Conservation (phyloP, 108 stramenopile species). For the Skeletonema menzelii region DNA sequence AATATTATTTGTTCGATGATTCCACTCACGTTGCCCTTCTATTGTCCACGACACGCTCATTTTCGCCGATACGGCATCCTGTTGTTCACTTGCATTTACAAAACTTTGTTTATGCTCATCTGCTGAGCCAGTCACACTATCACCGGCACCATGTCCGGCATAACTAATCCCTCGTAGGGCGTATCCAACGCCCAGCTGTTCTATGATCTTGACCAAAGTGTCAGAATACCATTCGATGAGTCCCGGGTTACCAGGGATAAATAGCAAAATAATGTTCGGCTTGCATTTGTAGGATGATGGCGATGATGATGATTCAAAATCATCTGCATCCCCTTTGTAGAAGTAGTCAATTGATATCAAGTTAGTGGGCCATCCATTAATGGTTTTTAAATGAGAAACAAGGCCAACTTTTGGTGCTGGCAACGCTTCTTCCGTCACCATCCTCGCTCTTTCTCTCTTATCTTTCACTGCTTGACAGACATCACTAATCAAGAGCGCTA, state of each 20-base stretch:
- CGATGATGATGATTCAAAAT: neutral
- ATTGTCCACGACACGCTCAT: conserved; percentile 65
- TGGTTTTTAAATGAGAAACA: neutral
- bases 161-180: conserved; percentile 62
- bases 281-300: neutral
- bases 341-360: neutral
- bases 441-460: neutral
- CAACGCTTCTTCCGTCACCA: neutral
- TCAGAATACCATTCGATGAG: conserved; percentile 66
- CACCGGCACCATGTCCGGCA: conserved; percentile 69
- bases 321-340: neutral
- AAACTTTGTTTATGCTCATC: conserved; percentile 20
- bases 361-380: neutral
- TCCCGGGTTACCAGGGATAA: conserved; percentile 87
- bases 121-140: conserved; percentile 20
- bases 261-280: conserved; percentile 66
- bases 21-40: conserved; percentile 64
- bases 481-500: too few relatives aligned
- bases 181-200: conserved; percentile 60
- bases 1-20: neutral
- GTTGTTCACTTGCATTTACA: neutral
- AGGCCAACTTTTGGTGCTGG: neutral
- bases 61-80: conserved; percentile 1
- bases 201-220: conserved; percentile 37
- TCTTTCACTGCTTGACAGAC: too few relatives aligned